These are phyloP conservation scores for Acanthamoeba lenticulata DNA, from an alignment of 208 protist genomes.

Conservation along the genomic window DNA sequence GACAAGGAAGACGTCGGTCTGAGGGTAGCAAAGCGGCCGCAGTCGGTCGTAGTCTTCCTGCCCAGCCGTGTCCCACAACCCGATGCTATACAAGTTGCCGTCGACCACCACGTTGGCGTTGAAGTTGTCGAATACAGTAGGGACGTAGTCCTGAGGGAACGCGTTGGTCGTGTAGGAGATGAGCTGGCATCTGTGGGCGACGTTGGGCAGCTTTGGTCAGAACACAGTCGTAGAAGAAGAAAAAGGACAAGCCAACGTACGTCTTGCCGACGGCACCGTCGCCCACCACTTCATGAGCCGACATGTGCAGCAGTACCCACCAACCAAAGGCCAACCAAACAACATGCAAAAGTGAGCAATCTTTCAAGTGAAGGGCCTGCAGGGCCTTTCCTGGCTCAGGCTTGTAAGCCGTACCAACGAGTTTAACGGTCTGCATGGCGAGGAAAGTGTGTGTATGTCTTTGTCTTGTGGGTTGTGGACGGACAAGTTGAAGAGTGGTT, in stretches of 20 bases:
- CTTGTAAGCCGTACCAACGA: background rate
- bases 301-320: background rate
- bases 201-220: background rate
- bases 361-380: background rate
- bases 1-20: slow-evolving; percentile 88
- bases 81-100: slow-evolving; percentile 82
- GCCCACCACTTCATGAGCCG: slow-evolving; percentile 78
- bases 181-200: background rate
- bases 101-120: slow-evolving; percentile 86
- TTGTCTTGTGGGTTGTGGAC: too few relatives aligned
- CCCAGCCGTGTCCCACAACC: slow-evolving; percentile 80
- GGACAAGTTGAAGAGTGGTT: too few relatives aligned
- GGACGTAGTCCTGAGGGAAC: slow-evolving; percentile 53
- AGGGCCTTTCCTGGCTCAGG: too few relatives aligned
- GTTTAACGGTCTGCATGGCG: background rate
- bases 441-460: too few relatives aligned
- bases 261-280: slow-evolving; percentile 90
- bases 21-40: slow-evolving; percentile 86
- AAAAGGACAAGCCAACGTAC: slow-evolving; percentile 65
- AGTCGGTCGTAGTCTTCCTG: slow-evolving; percentile 92
- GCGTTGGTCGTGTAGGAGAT: slow-evolving; percentile 67
- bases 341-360: background rate
- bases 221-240: background rate
- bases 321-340: background rate
- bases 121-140: slow-evolving; percentile 80